Percentiles rank a stretch among this genome's conserved stretches.
phyloP scores from a whole-genome alignment of 2,329 filamentous ascomycete genomes.

The Aspergillus neotritici region DNA sequence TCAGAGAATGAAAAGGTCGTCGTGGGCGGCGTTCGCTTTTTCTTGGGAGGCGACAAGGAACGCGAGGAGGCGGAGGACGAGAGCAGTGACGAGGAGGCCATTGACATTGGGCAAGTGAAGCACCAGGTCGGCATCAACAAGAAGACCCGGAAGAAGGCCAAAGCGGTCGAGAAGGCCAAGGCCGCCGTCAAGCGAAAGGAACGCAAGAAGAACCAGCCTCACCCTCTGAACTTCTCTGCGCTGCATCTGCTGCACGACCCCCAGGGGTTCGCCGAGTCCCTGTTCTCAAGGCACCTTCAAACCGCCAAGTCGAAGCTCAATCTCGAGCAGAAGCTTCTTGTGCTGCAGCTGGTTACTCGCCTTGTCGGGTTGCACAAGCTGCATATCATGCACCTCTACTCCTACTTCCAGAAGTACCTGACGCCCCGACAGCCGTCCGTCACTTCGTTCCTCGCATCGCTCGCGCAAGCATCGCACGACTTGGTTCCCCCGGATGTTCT shows the following conservation, averaged over 20 bases:
- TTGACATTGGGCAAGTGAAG: constrained; percentile 74
- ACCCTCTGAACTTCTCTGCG: constrained; percentile 91
- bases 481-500: constrained; percentile 88
- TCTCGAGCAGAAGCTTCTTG: constrained; percentile 81
- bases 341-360: constrained; percentile 83
- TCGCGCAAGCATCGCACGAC: constrained; percentile 86
- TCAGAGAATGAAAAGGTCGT: constrained; percentile 92
- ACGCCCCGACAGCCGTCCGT: constrained; percentile 84
- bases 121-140: constrained; percentile 92
- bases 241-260: constrained; percentile 90
- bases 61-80: constrained; percentile 89
- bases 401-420: constrained; percentile 90
- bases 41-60: constrained; percentile 92
- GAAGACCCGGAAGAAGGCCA: constrained; percentile 83
- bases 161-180: constrained; percentile 71
- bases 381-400: constrained; percentile 84
- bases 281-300: constrained; percentile 88
- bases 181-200: constrained; percentile 77
- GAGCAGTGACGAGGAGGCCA: constrained; percentile 68
- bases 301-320: constrained; percentile 78
- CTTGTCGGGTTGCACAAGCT: constrained; percentile 90
- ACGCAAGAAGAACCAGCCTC: constrained; percentile 79
- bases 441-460: constrained; percentile 84
- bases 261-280: constrained; percentile 82
- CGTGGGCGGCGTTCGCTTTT: constrained; percentile 82